Conservation (phyloP, 768 basidiomycete genomes). For the Boletus reticulatus region DNA sequence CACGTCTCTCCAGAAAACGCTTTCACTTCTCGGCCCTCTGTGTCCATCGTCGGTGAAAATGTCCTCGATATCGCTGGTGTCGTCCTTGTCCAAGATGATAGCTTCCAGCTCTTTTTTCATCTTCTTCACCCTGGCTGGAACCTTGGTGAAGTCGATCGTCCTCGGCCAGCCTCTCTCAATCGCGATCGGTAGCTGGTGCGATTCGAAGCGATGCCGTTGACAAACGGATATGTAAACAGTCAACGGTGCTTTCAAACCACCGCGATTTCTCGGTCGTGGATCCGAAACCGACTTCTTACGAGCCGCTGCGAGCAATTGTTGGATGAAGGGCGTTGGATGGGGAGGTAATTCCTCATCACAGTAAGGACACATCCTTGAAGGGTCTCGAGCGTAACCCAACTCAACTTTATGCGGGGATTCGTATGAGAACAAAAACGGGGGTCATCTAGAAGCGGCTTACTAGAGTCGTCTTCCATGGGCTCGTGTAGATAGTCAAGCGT, state of each 20-base stretch:
- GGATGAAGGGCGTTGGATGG: constrained; percentile 57
- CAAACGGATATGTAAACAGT: constrained; percentile 65
- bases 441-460: constrained; percentile 28
- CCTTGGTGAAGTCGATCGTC: constrained; percentile 57
- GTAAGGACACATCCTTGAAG: constrained; percentile 72
- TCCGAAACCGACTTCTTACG: constrained; percentile 55
- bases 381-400: constrained; percentile 52
- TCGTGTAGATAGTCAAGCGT: constrained; percentile 17
- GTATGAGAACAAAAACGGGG: neutral
- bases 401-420: constrained; percentile 40
- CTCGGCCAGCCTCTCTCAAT: constrained; percentile 74
- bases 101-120: constrained; percentile 47
- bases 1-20: constrained; percentile 70
- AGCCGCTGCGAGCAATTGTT: constrained; percentile 50
- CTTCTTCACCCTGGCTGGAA: constrained; percentile 51
- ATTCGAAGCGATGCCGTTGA: constrained; percentile 78
- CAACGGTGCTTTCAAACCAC: constrained; percentile 54
- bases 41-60: neutral
- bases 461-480: constrained; percentile 38
- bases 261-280: constrained; percentile 64
- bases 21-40: constrained; percentile 35
- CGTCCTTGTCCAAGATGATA: constrained; percentile 49
- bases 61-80: constrained; percentile 21
- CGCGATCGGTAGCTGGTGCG: constrained; percentile 68
- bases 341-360: constrained; percentile 71